A percentile compares a stretch with the other conserved stretches of the same genome.
Conservation (phyloP, 2,329 filamentous ascomycete species). For the Pyricularia pennisetigena region DNA sequence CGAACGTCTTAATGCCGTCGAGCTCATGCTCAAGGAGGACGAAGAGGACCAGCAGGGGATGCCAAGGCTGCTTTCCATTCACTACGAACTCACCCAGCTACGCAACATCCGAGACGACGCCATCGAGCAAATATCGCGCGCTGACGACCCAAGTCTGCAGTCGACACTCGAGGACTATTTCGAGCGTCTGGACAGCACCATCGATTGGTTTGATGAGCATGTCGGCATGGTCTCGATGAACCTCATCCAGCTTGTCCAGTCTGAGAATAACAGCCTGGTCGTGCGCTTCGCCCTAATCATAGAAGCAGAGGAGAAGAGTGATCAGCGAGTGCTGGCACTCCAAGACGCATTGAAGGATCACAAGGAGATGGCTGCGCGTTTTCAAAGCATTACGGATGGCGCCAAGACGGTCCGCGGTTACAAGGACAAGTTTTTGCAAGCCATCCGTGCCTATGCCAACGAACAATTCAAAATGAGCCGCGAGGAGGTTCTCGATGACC, state of each 20-base stretch:
- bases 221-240: conserved; percentile 83
- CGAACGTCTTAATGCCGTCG: conserved; percentile 63
- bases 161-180: conserved; percentile 87
- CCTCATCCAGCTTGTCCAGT: conserved; percentile 75
- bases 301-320: conserved; percentile 92
- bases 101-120: conserved; percentile 93
- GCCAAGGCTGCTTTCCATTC: conserved; percentile 79
- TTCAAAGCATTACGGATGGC: conserved; percentile 91
- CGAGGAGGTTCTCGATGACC: conserved; percentile 73
- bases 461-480: conserved; percentile 64
- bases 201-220: conserved; percentile 95
- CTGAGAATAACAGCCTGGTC: conserved; percentile 80
- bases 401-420: conserved; percentile 89
- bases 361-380: conserved; percentile 83
- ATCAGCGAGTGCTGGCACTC: conserved; percentile 80
- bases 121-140: conserved; percentile 85
- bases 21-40: conserved; percentile 71
- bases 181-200: conserved; percentile 70
- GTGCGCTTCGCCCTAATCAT: conserved; percentile 88
- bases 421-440: conserved; percentile 87
- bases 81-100: conserved; percentile 86
- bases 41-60: conserved; percentile 81
- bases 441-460: conserved; percentile 64
- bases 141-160: conserved; percentile 64
- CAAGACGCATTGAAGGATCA: conserved; percentile 95